phyloP scores from a whole-genome alignment of 805 yeast species.

The Deakozyma indianensis region DNA sequence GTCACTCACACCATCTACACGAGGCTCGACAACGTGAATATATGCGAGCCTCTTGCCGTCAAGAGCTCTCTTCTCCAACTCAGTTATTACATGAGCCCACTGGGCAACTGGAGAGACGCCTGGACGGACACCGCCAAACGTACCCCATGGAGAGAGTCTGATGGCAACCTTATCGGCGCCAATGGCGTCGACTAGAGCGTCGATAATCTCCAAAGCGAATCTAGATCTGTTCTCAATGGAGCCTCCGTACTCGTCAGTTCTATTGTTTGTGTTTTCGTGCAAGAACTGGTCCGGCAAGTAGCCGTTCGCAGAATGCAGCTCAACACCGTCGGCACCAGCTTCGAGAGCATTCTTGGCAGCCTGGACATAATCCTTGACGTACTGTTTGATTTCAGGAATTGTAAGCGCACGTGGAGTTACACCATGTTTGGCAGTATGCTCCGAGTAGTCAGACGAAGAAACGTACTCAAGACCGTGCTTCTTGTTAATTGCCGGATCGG shows the following conservation, averaged over 20 bases:
- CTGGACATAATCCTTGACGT: slow-evolving; percentile 26
- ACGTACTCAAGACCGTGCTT: slow-evolving; percentile 24
- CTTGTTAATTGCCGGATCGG: slow-evolving; percentile 25
- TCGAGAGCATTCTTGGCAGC: slow-evolving; percentile 39
- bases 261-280: slow-evolving; percentile 30
- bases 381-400: slow-evolving; percentile 26
- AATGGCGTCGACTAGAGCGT: slow-evolving; percentile 23
- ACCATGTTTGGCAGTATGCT: not conserved
- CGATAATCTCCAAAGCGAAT: slow-evolving; percentile 33
- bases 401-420: slow-evolving; percentile 20
- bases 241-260: slow-evolving; percentile 56
- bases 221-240: slow-evolving; percentile 42
- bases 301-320: slow-evolving; percentile 54
- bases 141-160: slow-evolving; percentile 27
- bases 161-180: slow-evolving; percentile 25
- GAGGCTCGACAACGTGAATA: slow-evolving; percentile 25
- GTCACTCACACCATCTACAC: slow-evolving; percentile 13
- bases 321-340: slow-evolving; percentile 50
- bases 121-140: slow-evolving; percentile 18
- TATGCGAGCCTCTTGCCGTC: slow-evolving; percentile 24
- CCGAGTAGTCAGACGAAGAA: slow-evolving; percentile 25
- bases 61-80: slow-evolving; percentile 26
- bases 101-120: slow-evolving; percentile 24
- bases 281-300: slow-evolving; percentile 37
- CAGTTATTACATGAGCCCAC: slow-evolving; percentile 26